These are phyloP conservation scores for Nadsonia commutata DNA, from an alignment of 1,139 yeast species.

Conservation along the genomic window DNA sequence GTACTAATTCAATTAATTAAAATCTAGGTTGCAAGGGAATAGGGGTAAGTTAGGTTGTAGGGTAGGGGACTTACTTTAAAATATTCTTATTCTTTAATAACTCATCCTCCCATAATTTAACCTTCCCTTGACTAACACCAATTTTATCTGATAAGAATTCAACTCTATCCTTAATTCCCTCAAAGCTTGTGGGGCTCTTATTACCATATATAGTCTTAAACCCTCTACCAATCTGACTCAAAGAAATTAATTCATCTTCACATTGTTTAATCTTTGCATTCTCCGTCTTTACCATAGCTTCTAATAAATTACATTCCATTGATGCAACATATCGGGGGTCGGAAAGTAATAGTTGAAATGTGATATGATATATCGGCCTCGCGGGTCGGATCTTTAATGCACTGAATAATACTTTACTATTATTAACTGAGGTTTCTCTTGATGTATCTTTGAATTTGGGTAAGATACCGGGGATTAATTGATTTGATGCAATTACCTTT, in stretches of 20 bases:
- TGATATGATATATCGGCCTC: slow-evolving; percentile 71
- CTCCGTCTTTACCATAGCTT: slow-evolving; percentile 42
- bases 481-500: neutral
- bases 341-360: slow-evolving; percentile 49
- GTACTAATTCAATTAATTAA: no score
- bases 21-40: no score
- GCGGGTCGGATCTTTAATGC: neutral
- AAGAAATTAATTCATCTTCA: slow-evolving; percentile 57
- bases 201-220: neutral
- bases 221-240: slow-evolving; percentile 27
- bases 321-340: slow-evolving; percentile 44
- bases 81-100: slow-evolving; percentile 14
- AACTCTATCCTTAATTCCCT: slow-evolving; percentile 39
- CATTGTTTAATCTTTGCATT: slow-evolving; percentile 44
- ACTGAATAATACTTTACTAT: neutral
- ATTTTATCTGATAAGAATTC: slow-evolving; percentile 55
- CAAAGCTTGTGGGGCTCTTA: slow-evolving; percentile 25
- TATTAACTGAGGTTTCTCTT: neutral
- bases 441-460: neutral
- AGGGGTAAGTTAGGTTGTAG: no score
- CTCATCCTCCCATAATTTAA: slow-evolving; percentile 30
- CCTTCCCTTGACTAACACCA: slow-evolving; percentile 25
- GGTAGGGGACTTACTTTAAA: no score
- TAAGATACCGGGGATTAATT: neutral
- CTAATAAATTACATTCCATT: slow-evolving; percentile 49